Evolutionary conservation across 495 filamentous ascomycete species (phyloP).

Genomic region (Hypoxylon rickii): DNA sequence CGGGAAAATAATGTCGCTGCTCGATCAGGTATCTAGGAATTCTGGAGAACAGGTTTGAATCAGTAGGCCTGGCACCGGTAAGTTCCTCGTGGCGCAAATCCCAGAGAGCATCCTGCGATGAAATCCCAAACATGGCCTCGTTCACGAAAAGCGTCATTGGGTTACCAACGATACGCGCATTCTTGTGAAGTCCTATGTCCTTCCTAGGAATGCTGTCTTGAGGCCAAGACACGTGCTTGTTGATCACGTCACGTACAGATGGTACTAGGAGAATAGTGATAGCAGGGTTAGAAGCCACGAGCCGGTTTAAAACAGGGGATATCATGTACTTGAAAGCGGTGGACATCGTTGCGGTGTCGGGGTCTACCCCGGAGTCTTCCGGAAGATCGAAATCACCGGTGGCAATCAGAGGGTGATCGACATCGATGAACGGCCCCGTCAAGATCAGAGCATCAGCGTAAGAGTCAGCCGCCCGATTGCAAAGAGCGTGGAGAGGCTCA

Average conservation of each 20-base stretch:
- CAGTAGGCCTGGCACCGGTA: conserved; percentile 53
- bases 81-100: conserved; percentile 81
- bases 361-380: conserved; percentile 65
- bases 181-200: conserved; percentile 73
- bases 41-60: conserved; percentile 66
- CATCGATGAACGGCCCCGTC: conserved; percentile 85
- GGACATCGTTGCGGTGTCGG: conserved; percentile 76
- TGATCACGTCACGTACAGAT: conserved; percentile 81
- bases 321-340: conserved; percentile 84
- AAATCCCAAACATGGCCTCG: conserved; percentile 78
- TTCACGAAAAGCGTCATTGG: conserved; percentile 86
- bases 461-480: conserved; percentile 71
- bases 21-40: conserved; percentile 75
- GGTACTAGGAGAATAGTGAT: conserved; percentile 84
- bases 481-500: conserved; percentile 80
- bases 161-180: conserved; percentile 78
- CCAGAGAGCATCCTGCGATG: conserved; percentile 79
- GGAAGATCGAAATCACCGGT: conserved; percentile 90
- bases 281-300: conserved; percentile 69
- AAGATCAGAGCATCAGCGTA: conserved; percentile 82
- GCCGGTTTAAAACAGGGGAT: conserved; percentile 64
- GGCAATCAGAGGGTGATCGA: conserved; percentile 86
- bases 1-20: conserved; percentile 86
- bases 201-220: conserved; percentile 78
- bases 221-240: conserved; percentile 85